phyloP scores from a whole-genome alignment of 163 green algal species.

The Trebouxia gelatinosa region DNA sequence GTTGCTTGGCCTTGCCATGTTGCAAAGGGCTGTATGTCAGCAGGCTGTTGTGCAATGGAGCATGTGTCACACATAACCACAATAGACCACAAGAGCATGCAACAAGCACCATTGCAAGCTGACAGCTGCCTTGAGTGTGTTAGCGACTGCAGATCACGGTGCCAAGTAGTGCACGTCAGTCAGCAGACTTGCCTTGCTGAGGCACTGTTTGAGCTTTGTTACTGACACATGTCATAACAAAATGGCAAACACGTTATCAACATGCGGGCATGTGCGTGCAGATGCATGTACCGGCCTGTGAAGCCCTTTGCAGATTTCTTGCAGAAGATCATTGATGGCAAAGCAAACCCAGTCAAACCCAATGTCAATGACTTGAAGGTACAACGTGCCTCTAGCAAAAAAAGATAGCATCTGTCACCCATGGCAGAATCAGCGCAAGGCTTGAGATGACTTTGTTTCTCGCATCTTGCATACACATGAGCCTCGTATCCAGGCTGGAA shows the following conservation, averaged over 20 bases:
- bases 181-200: neutral
- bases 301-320: slow-evolving; percentile 20
- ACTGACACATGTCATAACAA: neutral
- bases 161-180: no score
- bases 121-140: neutral
- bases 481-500: no score
- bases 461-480: neutral
- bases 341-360: neutral
- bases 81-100: no score
- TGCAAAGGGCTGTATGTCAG: no score
- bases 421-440: no score
- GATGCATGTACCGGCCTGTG: neutral
- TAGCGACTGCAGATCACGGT: neutral
- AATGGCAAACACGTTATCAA: neutral
- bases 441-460: neutral
- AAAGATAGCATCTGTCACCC: no score
- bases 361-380: neutral
- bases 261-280: neutral
- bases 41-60: neutral
- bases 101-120: neutral
- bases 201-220: neutral
- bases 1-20: no score
- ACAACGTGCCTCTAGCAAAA: neutral
- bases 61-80: no score
- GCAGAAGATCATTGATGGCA: slow-evolving; percentile 14